A percentile compares a stretch with the other conserved stretches of the same genome.
Conservation (phyloP, 2,329 filamentous ascomycete genomes). For the Trichoderma guizhouense region DNA sequence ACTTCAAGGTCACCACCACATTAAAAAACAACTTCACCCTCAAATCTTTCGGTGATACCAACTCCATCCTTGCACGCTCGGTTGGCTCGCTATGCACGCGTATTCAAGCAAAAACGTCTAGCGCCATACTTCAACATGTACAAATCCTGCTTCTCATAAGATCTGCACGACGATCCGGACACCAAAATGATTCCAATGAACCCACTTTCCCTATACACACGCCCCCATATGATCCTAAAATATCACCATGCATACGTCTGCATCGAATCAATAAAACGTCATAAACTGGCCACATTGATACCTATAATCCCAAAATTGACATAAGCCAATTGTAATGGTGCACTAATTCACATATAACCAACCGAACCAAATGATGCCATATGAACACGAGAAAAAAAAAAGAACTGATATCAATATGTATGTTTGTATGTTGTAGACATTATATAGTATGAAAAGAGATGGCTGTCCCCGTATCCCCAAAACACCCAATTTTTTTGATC, state of each 20-base stretch:
- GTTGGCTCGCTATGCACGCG: not conserved
- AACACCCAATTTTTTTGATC: conserved; percentile 1
- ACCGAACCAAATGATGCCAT: too few species aligned
- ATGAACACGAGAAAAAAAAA: not conserved
- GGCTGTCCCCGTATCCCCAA: not conserved
- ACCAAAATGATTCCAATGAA: not conserved
- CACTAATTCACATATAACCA: not conserved
- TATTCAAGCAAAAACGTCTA: not conserved
- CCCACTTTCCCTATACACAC: not conserved
- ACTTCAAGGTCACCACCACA: conserved; percentile 81
- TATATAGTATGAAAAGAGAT: not conserved
- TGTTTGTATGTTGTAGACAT: not conserved
- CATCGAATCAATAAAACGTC: not conserved
- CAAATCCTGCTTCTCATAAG: not conserved
- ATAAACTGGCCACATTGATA: not conserved
- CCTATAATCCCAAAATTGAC: not conserved
- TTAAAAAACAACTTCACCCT: too few species aligned
- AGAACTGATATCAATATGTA: not conserved
- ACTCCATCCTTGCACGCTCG: too few species aligned
- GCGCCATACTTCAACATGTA: not conserved
- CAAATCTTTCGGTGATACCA: too few species aligned
- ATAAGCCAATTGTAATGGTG: not conserved
- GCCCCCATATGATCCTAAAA: not conserved
- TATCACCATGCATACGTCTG: not conserved
- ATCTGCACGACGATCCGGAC: not conserved